These are phyloP conservation scores for Colletotrichum paranaense DNA, from an alignment of 2,329 filamentous ascomycete species.

Conservation along the genomic window DNA sequence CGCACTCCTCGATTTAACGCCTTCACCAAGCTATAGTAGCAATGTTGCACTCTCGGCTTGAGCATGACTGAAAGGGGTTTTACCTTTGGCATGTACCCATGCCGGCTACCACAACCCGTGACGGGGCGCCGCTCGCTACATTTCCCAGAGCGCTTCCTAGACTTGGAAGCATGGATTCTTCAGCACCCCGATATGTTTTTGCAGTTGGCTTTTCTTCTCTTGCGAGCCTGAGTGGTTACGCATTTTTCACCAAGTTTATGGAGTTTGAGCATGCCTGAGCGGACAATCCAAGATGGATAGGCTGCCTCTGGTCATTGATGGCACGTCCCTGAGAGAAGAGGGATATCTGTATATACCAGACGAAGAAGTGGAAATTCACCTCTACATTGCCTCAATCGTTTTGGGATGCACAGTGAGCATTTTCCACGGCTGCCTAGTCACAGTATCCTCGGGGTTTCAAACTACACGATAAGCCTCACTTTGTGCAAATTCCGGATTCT, in stretches of 20 bases:
- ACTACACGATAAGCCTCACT: too few relatives aligned
- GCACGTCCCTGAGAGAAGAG: neutral
- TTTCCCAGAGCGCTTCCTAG: neutral
- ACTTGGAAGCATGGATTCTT: conserved; percentile 19
- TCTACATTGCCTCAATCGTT: conserved; percentile 8
- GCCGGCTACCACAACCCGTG: conserved; percentile 3
- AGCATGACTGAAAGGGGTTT: neutral
- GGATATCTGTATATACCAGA: conserved; percentile 30
- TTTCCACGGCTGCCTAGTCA: neutral
- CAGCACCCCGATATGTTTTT: conserved; percentile 12
- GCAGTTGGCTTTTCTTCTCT: conserved; percentile 19
- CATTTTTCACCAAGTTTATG: conserved; percentile 13
- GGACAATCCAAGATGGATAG: neutral
- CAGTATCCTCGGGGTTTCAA: neutral
- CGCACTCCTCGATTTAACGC: conserved; percentile 26
- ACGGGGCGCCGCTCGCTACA: conserved; percentile 26
- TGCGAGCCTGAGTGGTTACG: conserved; percentile 16
- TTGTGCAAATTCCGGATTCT: neutral
- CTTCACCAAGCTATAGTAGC: neutral
- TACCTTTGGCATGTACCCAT: conserved; percentile 1
- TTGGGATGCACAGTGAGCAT: neutral
- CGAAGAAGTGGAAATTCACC: conserved; percentile 26
- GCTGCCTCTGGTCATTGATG: conserved; percentile 5
- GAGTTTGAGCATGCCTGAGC: conserved; percentile 12
- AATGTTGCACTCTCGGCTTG: neutral